These are phyloP conservation scores for Xylariaceae sp. DNA, from an alignment of 2,329 filamentous ascomycete genomes.

Conservation along the genomic window DNA sequence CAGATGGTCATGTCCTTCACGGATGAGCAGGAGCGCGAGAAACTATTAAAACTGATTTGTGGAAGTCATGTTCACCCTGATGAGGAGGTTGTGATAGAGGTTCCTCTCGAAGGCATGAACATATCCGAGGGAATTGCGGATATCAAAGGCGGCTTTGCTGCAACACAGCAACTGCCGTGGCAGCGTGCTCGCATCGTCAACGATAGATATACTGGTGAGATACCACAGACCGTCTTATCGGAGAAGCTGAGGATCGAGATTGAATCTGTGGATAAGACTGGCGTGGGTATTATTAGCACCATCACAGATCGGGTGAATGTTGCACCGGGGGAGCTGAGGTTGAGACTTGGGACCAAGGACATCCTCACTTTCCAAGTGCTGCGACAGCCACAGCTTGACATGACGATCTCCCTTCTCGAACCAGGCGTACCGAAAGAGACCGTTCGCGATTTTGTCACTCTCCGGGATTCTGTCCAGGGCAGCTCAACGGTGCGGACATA, in stretches of 20 bases:
- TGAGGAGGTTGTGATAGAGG: slow-evolving; percentile 68
- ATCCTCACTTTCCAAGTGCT: slow-evolving; percentile 61
- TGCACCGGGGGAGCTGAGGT: slow-evolving; percentile 66
- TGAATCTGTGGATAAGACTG: slow-evolving; percentile 58
- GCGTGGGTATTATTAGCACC: slow-evolving; percentile 50
- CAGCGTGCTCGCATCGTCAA: slow-evolving; percentile 69
- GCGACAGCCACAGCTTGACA: slow-evolving; percentile 69
- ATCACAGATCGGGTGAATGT: slow-evolving; percentile 82
- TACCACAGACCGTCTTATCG: slow-evolving; percentile 66
- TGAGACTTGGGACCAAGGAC: slow-evolving; percentile 61
- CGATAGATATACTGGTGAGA: slow-evolving; percentile 59
- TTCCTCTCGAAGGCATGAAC: slow-evolving; percentile 60
- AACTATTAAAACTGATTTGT: slow-evolving; percentile 68
- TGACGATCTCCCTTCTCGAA: slow-evolving; percentile 71
- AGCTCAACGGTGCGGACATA: slow-evolving; percentile 67
- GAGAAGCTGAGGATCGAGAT: slow-evolving; percentile 72
- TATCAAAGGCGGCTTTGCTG: slow-evolving; percentile 45
- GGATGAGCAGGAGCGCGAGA: slow-evolving; percentile 65
- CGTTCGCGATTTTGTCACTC: slow-evolving; percentile 56
- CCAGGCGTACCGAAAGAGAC: slow-evolving; percentile 59
- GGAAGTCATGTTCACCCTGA: slow-evolving; percentile 64
- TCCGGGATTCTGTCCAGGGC: slow-evolving; percentile 53
- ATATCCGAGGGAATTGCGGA: slow-evolving; percentile 53
- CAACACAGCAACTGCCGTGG: slow-evolving; percentile 56
- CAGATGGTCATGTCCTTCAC: slow-evolving; percentile 75